Base-by-base conservation (phyloP, 805 yeast genomes). In the Candida piceae region DNA sequence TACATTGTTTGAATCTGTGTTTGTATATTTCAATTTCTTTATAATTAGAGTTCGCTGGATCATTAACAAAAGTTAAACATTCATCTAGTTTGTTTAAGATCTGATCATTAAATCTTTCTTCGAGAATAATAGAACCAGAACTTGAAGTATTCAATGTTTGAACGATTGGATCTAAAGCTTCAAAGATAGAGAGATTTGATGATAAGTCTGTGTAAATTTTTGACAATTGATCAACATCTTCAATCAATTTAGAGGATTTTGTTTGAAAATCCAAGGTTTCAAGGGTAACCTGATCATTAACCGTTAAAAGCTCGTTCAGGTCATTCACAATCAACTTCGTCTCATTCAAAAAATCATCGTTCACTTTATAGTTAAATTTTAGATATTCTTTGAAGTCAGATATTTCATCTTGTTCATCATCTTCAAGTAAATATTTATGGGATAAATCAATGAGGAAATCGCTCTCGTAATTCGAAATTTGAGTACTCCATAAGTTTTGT, bases 1-100 rank as follows among this genome's bases (percentile, higher is more conserved):
- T 69, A 51, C 96, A 85, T 49, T 85, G 94, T 43, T 84, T 76
- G 62, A 85, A 86, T 40, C 89, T 72, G 44, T 78, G 75, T 32
- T 70, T 72, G 55, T 84, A 87, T 2, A 76, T 53, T 19, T 79
- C 90, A 9, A 75, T 65, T 36, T 88, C 95, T 52, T 75, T 78
- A 51, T 83, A 82, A 8, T 53, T 42, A 4, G 53, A 42, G 39
- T 78, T 78, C 6, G 66, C 58, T 36, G 79, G 73, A 3, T 63
- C 60, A 7, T 69, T 65, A 5, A 80, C 67, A 54, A 85, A 89
- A 2, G 52, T 60, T 26, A 89, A 59, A 24, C 94, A 85, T 12
- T 60, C 63, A 52, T 88, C 95, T 33, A 90, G 63, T 35, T 76
- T 75, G 1, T 35, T 41, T 35, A 90, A 58, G 49, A 78, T 64